phyloP scores from a whole-genome alignment of 208 protist species.

The Trypanosoma platydactyli region DNA sequence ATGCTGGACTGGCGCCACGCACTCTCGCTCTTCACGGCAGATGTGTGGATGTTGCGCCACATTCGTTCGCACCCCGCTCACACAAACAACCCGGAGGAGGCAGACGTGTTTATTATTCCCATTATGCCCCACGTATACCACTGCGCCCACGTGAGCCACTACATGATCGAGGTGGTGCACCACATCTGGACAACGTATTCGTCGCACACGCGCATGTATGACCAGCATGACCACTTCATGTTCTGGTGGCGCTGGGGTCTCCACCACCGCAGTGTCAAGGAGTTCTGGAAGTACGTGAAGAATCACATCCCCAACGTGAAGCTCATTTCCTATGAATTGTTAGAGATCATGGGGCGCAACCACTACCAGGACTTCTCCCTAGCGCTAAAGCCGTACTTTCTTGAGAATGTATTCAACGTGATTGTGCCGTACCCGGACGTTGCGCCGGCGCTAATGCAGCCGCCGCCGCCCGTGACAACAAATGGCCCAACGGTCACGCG shows the following conservation, averaged over 20 bases:
- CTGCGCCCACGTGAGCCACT: slow-evolving; percentile 28
- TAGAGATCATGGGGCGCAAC: slow-evolving; percentile 31
- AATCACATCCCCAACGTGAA: slow-evolving; percentile 20
- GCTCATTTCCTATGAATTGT: slow-evolving; percentile 30
- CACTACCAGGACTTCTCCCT: slow-evolving; percentile 33
- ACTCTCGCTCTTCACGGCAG: slow-evolving; percentile 28
- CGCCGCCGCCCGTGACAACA: too few species aligned
- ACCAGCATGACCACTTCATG: slow-evolving; percentile 32
- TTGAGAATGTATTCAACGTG: slow-evolving; percentile 12
- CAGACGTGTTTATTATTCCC: slow-evolving; percentile 36
- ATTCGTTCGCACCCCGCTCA: slow-evolving; percentile 24
- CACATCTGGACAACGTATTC: slow-evolving; percentile 7
- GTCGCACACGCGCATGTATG: not conserved
- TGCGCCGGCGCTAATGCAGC: slow-evolving; percentile 10
- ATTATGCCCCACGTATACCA: slow-evolving; percentile 30
- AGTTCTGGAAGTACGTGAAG: slow-evolving; percentile 21
- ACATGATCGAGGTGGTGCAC: slow-evolving; percentile 23
- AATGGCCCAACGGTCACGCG: not conserved
- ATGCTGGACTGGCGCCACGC: slow-evolving; percentile 36
- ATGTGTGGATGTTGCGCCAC: slow-evolving; percentile 25
- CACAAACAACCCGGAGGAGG: slow-evolving; percentile 14
- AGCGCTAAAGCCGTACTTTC: slow-evolving; percentile 27
- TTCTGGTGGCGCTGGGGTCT: slow-evolving; percentile 37
- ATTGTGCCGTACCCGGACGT: slow-evolving; percentile 33
- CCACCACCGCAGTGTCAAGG: slow-evolving; percentile 15